Evolutionary conservation across 164 flowering plant genomes (phyloP).

Genomic region (Umbilicus rupestris): DNA sequence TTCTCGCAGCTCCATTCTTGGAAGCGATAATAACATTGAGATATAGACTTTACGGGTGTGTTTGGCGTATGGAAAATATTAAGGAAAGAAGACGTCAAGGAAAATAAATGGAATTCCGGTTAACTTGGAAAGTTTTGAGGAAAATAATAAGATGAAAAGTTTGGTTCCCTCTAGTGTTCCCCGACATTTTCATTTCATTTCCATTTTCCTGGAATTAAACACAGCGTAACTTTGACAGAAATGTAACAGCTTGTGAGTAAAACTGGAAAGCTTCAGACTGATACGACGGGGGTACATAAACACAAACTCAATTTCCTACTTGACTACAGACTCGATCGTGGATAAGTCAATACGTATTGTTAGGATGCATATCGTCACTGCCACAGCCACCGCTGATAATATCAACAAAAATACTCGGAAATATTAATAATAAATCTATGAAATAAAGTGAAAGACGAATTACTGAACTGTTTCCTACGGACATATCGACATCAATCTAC

Average conservation of each 20-base stretch:
- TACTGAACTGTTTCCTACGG: no score
- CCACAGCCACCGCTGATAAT: background rate
- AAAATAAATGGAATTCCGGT: no score
- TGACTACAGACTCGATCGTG: background rate
- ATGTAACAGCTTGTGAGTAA: background rate
- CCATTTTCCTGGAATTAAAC: no score
- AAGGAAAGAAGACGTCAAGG: no score
- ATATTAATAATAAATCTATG: background rate
- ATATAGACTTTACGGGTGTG: no score
- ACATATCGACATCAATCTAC: background rate
- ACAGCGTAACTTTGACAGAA: background rate
- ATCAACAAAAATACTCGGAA: background rate
- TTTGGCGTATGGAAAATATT: no score
- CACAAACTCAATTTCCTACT: background rate
- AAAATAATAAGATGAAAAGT: no score
- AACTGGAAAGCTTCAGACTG: background rate
- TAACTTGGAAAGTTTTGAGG: no score
- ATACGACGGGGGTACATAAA: no score
- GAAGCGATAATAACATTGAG: background rate
- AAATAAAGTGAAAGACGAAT: background rate
- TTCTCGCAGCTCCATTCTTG: background rate
- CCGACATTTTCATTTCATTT: no score
- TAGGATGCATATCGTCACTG: background rate
- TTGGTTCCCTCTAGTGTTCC: no score
- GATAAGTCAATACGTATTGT: background rate